Evolutionary conservation across 495 filamentous ascomycete species (phyloP), one percentile per base, ranked within the genome.

Genomic region (Penicillium chermesinum): DNA sequence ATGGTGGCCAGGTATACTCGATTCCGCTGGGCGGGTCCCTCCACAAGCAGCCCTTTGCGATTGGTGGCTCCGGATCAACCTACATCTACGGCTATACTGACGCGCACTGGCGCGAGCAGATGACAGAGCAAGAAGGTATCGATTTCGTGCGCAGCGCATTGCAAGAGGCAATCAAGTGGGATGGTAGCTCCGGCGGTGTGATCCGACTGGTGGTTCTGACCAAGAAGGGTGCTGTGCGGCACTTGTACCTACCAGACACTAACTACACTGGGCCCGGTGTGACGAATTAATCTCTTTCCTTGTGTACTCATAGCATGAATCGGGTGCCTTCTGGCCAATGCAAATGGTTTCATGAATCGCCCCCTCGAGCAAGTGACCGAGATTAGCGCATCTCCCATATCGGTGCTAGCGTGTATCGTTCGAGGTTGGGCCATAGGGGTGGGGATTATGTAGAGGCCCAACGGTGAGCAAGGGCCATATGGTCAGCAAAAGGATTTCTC

Each of bases 31-130:
- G 93, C 64, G 94, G 93, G 44, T 97, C 93, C 20, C 81, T 98
- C 51, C 93, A 98, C 82, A 95, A 95, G 75, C 91, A 97, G 67
- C 61, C 90, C 10, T 98, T 96, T 59, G 80, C 94, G 33, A 98
- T 98, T 53, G 91, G 94, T 55, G 93, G 93, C 42, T 96, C 91
- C 7, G 93, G 93, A 12, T 96, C 91, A 57, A 97, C 93, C 41
- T 98, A 97, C 75, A 98, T 98, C 70, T 97, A 96, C 74, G 93
- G 93, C 54, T 96, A 91, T 74, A 97, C 93, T 64, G 91, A 98
- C 67, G 84, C 90, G 41, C 80, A 98, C 77, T 98, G 93, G 93
- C 84, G 79, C 61, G 94, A 96, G 64, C 81, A 82, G 55, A 97
- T 98, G 91, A 86, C 85, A 18, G 91, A 98, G 77, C 76, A 80